phyloP scores from a whole-genome alignment of 148 eudicot species.

The Fagopyrum tataricum region DNA sequence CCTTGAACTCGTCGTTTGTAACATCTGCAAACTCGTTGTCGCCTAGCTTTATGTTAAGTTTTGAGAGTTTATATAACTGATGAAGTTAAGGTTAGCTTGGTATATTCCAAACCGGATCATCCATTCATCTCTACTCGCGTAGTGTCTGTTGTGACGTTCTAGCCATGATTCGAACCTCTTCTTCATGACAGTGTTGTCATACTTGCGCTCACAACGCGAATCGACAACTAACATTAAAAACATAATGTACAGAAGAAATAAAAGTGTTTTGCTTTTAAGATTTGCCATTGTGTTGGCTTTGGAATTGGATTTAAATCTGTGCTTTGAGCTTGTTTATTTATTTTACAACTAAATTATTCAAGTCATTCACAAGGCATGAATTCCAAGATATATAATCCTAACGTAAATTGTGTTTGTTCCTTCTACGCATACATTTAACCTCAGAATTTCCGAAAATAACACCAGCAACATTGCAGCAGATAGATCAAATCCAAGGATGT shows the following conservation, averaged over 20 bases:
- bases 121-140: conserved; percentile 25
- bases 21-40: conserved; percentile 58
- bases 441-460: not conserved
- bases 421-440: not conserved
- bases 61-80: conserved; percentile 31
- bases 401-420: too few species aligned
- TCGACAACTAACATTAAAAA: not conserved
- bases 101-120: conserved; percentile 33
- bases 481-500: too few species aligned
- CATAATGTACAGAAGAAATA: not conserved
- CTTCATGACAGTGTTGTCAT: conserved; percentile 15
- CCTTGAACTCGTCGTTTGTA: conserved; percentile 48
- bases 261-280: not conserved
- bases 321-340: not conserved
- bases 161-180: conserved; percentile 28
- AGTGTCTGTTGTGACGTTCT: conserved; percentile 17
- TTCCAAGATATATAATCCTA: too few species aligned
- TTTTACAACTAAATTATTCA: not conserved
- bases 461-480: not conserved
- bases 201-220: not conserved
- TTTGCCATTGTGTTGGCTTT: not conserved
- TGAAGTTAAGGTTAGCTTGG: conserved; percentile 33
- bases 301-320: not conserved
- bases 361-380: conserved; percentile 3
- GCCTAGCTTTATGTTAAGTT: conserved; percentile 34